A percentile compares a stretch with the other conserved stretches of the same genome.
These are phyloP conservation scores for Macadamia integrifolia DNA, from an alignment of 164 flowering plant species.

Conservation along the genomic window DNA sequence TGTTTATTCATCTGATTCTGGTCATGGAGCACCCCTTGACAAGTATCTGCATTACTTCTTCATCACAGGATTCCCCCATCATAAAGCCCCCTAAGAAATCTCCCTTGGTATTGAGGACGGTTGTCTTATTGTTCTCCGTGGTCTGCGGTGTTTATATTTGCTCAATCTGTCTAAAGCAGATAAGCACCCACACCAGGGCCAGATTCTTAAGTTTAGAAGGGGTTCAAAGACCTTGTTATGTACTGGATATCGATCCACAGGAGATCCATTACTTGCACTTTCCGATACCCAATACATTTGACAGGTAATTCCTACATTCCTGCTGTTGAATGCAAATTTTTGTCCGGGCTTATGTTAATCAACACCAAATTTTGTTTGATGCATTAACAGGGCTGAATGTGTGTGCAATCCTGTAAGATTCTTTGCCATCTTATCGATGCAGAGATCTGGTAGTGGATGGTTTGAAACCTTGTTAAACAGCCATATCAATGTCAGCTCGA, in stretches of 20 bases:
- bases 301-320: conserved; percentile 35
- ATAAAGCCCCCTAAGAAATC: conserved; percentile 73
- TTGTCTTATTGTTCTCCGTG: conserved; percentile 58
- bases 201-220: conserved; percentile 28
- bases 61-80: conserved; percentile 49
- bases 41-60: conserved; percentile 4
- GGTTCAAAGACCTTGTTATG: conserved; percentile 29
- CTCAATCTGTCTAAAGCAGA: conserved; percentile 66
- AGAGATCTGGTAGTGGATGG: conserved; percentile 64
- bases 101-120: conserved; percentile 47
- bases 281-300: conserved; percentile 61
- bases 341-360: background rate
- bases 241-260: conserved; percentile 12
- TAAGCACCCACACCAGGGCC: conserved; percentile 26
- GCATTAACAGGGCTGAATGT: conserved; percentile 42
- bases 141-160: conserved; percentile 66
- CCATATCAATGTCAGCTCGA: conserved; percentile 47
- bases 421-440: conserved; percentile 51
- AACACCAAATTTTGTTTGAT: conserved; percentile 3
- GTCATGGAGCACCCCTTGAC: background rate
- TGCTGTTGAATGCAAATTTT: background rate
- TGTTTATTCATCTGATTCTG: background rate
- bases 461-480: conserved; percentile 51
- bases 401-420: conserved; percentile 44
- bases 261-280: conserved; percentile 44